Evolutionary conservation across 768 basidiomycete species (phyloP), one percentile per base, ranked within the genome.

Genomic region (Lactifluus hygrophoroides): DNA sequence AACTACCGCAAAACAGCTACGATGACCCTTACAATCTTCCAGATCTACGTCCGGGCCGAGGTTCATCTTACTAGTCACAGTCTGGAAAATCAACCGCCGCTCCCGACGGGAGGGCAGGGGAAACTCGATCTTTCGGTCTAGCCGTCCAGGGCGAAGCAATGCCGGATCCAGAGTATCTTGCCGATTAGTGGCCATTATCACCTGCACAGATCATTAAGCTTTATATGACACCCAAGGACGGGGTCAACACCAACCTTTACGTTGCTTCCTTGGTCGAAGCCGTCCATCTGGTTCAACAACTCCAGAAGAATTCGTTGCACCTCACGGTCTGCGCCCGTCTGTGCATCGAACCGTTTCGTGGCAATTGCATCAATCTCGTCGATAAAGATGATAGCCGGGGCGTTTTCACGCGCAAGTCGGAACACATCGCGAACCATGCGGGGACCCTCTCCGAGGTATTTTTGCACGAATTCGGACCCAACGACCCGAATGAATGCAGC

Each of bases 391-490:
- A 99, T 99, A 27, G 93, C 86, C 1, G 96, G 96, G 0, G 94
- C 79, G 70, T 99, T 99, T 73, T 99, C 96, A 64, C 96, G 79
- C 25, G 96, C 96, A 47, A 99, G 83, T 57, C 96, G 84, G 80
- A 99, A 99, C 54, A 99, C 96, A 69, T 99, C 96, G 68, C 96
- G 87, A 63, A 99, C 96, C 96, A 99, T 99, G 63, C 96, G 90
- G 42, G 96, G 96, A 34, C 96, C 96, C 77, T 99, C 96, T 66
- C 96, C 96, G 5, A 99, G 83, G 69, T 99, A 99, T 72, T 99
- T 99, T 75, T 99, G 96, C 9, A 99, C 96, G 69, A 99, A 99
- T 73, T 99, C 96, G 66, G 88, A 91, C 21, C 96, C 96, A 30
- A 96, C 94, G 17, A 99, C 96, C 38, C 96, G 90, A 66, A 99